These are phyloP conservation scores for Filosporella fistucella DNA, from an alignment of 495 filamentous ascomycete genomes.

Conservation along the genomic window DNA sequence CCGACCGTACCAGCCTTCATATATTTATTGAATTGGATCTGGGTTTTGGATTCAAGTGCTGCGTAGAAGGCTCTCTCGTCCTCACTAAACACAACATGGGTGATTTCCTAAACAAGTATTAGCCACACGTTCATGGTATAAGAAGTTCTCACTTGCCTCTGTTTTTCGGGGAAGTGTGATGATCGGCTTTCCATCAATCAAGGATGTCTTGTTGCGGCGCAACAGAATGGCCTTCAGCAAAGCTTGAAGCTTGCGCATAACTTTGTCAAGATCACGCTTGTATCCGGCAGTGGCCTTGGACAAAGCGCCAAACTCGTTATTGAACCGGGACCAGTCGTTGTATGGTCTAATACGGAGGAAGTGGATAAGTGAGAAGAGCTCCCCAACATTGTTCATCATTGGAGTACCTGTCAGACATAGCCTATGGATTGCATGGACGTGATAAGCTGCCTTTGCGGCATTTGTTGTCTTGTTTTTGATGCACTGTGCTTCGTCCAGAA, in stretches of 20 bases:
- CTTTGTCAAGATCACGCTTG: slow-evolving; percentile 31
- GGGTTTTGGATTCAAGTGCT: slow-evolving; percentile 61
- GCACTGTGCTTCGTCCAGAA: slow-evolving; percentile 90
- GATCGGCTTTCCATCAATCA: slow-evolving; percentile 83
- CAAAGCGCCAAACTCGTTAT: slow-evolving; percentile 36
- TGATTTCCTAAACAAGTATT: too few relatives aligned
- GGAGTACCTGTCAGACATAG: slow-evolving; percentile 92
- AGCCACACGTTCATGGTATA: too few relatives aligned
- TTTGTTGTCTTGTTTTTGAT: slow-evolving; percentile 84
- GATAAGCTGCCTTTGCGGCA: slow-evolving; percentile 54
- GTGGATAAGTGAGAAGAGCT: slow-evolving; percentile 76
- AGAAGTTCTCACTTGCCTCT: too few relatives aligned
- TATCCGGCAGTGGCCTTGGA: slow-evolving; percentile 6
- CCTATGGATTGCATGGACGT: slow-evolving; percentile 60
- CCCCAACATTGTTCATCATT: slow-evolving; percentile 85
- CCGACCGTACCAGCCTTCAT: slow-evolving; percentile 66
- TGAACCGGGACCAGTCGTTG: slow-evolving; percentile 39
- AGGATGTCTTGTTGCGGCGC: slow-evolving; percentile 77
- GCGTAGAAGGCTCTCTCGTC: slow-evolving; percentile 71
- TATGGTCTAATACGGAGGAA: slow-evolving; percentile 87
- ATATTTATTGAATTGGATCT: slow-evolving; percentile 73
- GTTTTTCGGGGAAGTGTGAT: slow-evolving; percentile 67
- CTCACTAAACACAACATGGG: slow-evolving; percentile 66
- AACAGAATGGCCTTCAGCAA: slow-evolving; percentile 82
- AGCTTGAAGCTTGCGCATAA: slow-evolving; percentile 70